Evolutionary conservation across 371 early-diverging fungal species (phyloP), one percentile per base, ranked within the genome.

Genomic region (Syncephalastrum contaminatum): DNA sequence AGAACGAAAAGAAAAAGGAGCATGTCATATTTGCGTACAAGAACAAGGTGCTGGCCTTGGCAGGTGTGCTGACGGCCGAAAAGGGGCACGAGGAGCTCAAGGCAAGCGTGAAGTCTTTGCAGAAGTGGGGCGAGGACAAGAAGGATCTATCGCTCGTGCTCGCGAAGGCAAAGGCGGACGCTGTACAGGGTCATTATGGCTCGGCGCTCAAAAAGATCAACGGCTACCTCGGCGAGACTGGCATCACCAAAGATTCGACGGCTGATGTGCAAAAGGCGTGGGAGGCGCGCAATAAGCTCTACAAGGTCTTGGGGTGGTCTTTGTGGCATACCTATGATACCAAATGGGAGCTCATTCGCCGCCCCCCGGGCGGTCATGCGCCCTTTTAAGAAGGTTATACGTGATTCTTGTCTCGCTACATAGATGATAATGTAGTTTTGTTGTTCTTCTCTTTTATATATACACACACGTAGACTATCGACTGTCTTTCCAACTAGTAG

Each of bases 1-100:
- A 87, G 19, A 86, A 84, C 64, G 88, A 89, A 36, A 74, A 78
- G 43, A 83, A 82, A 48, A 90, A 87, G 70, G 77, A 81, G 20
- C 84, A 85, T 20, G 62, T 90, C 21, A 55, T 87, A 14, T 63
- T 66, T 30, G 91, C 93, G 0, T 61, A 90, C 48, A 70, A 78
- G 51, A 70, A 83, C 43, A 85, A 86, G 51, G 79, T 75, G 27
- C 61, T 80, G 30, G 85, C 86, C 0, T 64, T 82, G 57, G 54
- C 70, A 25, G 76, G 79, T 7, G 57, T 67, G 8, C 66, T 73
- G 46, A 67, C 75, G 39, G 58, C 71, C 46, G 60, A 70, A 24
- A 30, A 30, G 10, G 54, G 63, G 48, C 61, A 59, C 49, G 50
- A 71, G 15, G 66, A 61, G 12, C 54, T 74, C 8, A 72, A 75